Percentiles rank a stretch among this genome's conserved stretches.
phyloP scores from a whole-genome alignment of 1,284 basidiomycete species.

The Ceratobasidium theobromae region DNA sequence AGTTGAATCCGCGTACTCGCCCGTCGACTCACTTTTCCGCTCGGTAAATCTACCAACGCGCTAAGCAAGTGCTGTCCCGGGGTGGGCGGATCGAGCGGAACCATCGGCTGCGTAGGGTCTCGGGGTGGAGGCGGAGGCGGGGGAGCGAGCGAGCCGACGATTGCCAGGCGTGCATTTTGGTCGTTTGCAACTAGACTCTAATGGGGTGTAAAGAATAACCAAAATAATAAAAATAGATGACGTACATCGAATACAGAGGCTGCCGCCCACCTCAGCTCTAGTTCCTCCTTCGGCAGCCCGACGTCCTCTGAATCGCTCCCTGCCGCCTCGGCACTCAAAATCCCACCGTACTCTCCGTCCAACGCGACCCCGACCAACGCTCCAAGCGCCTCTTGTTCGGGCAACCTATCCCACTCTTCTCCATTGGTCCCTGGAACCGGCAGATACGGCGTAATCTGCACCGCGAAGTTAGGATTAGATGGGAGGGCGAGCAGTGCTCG shows the following conservation, averaged over 20 bases:
- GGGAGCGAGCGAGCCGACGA: conserved; percentile 22
- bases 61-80: conserved; percentile 52
- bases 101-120: conserved; percentile 26
- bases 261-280: conserved; percentile 66
- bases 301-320: conserved; percentile 42
- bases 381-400: conserved; percentile 49
- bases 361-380: conserved; percentile 57
- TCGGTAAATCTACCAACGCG: conserved; percentile 48
- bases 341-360: conserved; percentile 78
- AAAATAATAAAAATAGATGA: neutral
- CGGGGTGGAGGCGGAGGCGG: conserved; percentile 22
- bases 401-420: conserved; percentile 81
- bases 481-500: conserved; percentile 70
- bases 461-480: conserved; percentile 50
- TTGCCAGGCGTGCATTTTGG: conserved; percentile 30
- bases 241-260: conserved; percentile 70
- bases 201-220: neutral
- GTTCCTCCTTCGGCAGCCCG: conserved; percentile 53
- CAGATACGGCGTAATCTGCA: conserved; percentile 66
- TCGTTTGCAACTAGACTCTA: conserved; percentile 34
- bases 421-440: conserved; percentile 81
- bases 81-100: conserved; percentile 37
- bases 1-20: conserved; percentile 36
- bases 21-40: conserved; percentile 30
- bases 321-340: conserved; percentile 47